Evolutionary conservation across 768 basidiomycete genomes (phyloP).

Genomic region (Dacryopinax spathularia): DNA sequence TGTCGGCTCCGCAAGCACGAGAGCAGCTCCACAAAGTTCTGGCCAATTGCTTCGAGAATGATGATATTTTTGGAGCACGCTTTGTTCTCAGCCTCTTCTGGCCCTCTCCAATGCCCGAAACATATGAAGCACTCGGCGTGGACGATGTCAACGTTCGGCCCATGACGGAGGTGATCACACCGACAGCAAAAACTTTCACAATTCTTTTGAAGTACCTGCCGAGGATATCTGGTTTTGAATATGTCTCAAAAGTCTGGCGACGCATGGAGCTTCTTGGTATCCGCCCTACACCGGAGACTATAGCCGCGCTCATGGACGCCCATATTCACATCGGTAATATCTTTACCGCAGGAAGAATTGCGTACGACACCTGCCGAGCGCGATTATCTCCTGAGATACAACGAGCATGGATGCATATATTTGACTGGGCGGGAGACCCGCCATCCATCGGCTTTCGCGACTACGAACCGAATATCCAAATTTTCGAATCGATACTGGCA

Average conservation of each 20-base stretch:
- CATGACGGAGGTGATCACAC: constrained; percentile 14
- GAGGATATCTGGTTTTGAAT: constrained; percentile 30
- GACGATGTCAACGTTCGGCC: neutral
- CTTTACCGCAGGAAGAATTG: constrained; percentile 38
- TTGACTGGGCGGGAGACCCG: neutral
- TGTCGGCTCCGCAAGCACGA: constrained; percentile 27
- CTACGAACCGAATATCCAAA: constrained; percentile 23
- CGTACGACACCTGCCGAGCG: constrained; percentile 32
- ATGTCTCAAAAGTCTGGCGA: constrained; percentile 32
- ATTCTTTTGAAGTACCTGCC: constrained; percentile 47
- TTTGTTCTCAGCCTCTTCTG: neutral
- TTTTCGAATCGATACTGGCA: constrained; percentile 50
- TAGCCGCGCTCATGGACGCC: constrained; percentile 44
- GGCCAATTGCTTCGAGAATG: neutral
- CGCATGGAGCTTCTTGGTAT: constrained; percentile 32
- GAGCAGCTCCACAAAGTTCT: neutral
- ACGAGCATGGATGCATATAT: constrained; percentile 19
- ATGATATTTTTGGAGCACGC: constrained; percentile 1
- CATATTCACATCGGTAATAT: constrained; percentile 36
- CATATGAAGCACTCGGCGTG: neutral
- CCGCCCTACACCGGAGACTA: constrained; percentile 32
- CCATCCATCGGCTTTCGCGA: constrained; percentile 4
- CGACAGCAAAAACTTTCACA: constrained; percentile 48
- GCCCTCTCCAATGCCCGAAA: neutral
- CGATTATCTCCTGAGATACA: constrained; percentile 18